Evolutionary conservation across 1,139 yeast species (phyloP).

Genomic region (Petasospora fabianii): DNA sequence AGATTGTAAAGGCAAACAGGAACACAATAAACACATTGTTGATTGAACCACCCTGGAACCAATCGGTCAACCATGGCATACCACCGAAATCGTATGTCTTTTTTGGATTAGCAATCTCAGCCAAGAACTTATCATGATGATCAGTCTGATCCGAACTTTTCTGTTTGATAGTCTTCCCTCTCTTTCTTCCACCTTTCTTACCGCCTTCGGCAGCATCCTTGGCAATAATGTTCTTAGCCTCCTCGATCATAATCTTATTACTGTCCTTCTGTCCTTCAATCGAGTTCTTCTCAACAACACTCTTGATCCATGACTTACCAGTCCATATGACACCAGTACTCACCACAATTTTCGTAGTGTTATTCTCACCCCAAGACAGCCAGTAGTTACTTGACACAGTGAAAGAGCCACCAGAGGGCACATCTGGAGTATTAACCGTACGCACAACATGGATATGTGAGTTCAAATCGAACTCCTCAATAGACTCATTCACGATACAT

Average conservation of each 20-base stretch:
- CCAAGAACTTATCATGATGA: no score
- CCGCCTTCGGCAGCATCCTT: constrained; percentile 24
- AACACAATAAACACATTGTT: no score
- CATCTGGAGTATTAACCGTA: constrained; percentile 82
- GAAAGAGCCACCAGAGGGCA: constrained; percentile 88
- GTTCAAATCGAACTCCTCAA: constrained; percentile 61
- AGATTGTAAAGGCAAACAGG: no score
- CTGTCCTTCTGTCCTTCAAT: constrained; percentile 84
- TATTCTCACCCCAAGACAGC: constrained; percentile 74
- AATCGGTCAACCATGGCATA: no score
- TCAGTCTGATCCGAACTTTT: not conserved
- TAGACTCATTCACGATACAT: constrained; percentile 71
- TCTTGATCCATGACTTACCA: constrained; percentile 90
- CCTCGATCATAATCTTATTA: constrained; percentile 55
- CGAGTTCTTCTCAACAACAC: constrained; percentile 88
- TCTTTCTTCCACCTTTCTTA: constrained; percentile 31
- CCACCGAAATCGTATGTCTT: no score
- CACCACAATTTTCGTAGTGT: constrained; percentile 59
- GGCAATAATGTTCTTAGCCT: constrained; percentile 44
- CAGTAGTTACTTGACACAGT: constrained; percentile 64
- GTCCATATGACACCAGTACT: constrained; percentile 81
- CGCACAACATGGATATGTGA: constrained; percentile 58
- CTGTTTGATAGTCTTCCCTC: constrained; percentile 14
- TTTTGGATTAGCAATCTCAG: no score
- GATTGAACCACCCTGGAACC: no score